Conservation (phyloP, 495 filamentous ascomycete genomes). For the Pseudoneurospora amorphoporcata region DNA sequence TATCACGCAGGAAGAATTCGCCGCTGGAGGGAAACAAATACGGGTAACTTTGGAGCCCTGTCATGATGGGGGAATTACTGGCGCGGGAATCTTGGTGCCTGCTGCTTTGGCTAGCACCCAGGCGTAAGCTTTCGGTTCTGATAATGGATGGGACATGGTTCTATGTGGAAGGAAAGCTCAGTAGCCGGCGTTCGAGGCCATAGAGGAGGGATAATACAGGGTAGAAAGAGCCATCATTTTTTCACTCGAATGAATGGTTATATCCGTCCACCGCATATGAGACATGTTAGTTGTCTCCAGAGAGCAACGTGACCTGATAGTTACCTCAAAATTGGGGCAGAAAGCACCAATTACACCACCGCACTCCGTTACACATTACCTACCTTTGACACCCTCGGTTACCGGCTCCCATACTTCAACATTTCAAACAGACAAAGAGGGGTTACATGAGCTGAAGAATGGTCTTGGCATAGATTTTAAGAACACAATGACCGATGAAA, state of each 20-base stretch:
- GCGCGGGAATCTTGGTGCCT: slow-evolving; percentile 65
- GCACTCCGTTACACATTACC: not conserved
- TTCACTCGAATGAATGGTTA: not conserved
- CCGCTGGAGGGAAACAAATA: slow-evolving; percentile 38
- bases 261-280: not conserved
- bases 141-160: not conserved
- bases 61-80: slow-evolving; percentile 66
- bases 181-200: not conserved
- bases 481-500: not conserved
- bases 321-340: not conserved
- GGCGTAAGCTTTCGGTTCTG: not conserved
- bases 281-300: not conserved
- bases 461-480: not conserved
- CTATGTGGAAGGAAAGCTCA: not conserved
- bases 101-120: slow-evolving; percentile 19
- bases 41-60: slow-evolving; percentile 57
- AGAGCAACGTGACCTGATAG: not conserved
- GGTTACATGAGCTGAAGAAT: not conserved
- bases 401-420: not conserved
- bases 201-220: not conserved
- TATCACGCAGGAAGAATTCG: slow-evolving; percentile 48
- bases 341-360: not conserved
- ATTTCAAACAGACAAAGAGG: not conserved
- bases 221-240: not conserved
- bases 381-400: not conserved